Evolutionary conservation across 1,284 basidiomycete genomes (phyloP), one percentile per base, ranked within the genome.

Genomic region (Marasmius fiardii): DNA sequence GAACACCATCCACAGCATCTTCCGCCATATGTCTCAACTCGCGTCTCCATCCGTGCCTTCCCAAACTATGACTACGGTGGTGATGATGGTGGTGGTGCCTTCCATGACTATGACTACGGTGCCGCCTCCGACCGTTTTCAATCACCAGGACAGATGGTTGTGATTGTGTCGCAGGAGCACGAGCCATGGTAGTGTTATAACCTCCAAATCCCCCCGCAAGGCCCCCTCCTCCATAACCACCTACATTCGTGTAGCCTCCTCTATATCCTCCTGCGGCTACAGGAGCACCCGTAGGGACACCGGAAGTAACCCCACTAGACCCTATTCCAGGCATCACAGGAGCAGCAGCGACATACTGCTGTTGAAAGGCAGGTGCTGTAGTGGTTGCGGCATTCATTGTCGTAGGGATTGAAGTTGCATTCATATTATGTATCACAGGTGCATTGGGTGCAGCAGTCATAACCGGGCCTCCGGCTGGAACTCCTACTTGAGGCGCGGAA

Each of bases 71-170:
- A 18, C 47, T 49, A 23, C 11, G 43, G 21, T 21, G 43, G 16
- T 49, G 47, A 31, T 33, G 44, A 16, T 24, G 44, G 16, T 45
- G 44, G 26, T 45, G 44, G 20, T 45, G 44, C 16, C 44, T 45
- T 23, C 44, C 44, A n/a, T 49, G 47, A 49, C 47, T 49, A 14
- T 49, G 47, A 20, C 47, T 26, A 4, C 47, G 47, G 28, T 49
- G 47, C 14, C 31, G 47, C 18, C 47, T 49, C 18, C 47, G 26
- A 49, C 47, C 28, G n/a, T 31, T 31, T n/a, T 28, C 23, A 26
- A 49, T 24, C 5, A 47, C 44, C 16, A 47, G 11, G 44, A 47
- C 44, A 26, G 20, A 24, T 16, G 44, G 44, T 11, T 47, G 18
- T 10, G 3, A 16, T 47, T 47, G 44, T 26, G n/a, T n/a, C n/a